Conservation (phyloP, 2,329 filamentous ascomycete species). For the Fusarium pininemorale region DNA sequence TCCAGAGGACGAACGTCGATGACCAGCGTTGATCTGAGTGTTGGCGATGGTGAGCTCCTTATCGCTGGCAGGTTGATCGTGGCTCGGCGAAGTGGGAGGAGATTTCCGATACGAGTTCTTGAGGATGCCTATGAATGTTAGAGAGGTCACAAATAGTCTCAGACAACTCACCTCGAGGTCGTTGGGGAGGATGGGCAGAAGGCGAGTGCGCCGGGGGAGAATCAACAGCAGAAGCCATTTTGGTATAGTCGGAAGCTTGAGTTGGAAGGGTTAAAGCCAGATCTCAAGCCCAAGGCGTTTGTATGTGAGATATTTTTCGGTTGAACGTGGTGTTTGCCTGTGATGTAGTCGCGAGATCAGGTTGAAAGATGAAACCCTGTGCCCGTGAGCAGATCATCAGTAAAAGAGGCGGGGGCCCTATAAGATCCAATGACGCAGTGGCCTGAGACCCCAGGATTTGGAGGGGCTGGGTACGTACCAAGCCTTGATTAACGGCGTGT, state of each 20-base stretch:
- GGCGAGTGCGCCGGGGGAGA: slow-evolving; percentile 54
- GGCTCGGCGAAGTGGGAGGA: slow-evolving; percentile 60
- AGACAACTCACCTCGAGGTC: slow-evolving; percentile 55
- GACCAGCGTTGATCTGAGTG: slow-evolving; percentile 92
- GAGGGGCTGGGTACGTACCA: slow-evolving; percentile 32
- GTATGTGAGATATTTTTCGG: neutral
- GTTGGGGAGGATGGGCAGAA: slow-evolving; percentile 51
- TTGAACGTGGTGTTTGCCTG: slow-evolving; percentile 22
- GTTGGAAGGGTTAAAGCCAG: slow-evolving; percentile 26
- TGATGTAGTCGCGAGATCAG: slow-evolving; percentile 36
- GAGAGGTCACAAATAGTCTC: neutral
- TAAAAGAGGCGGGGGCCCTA: slow-evolving; percentile 23
- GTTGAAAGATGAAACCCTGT: slow-evolving; percentile 28
- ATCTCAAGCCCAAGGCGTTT: slow-evolving; percentile 9
- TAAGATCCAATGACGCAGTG: slow-evolving; percentile 39
- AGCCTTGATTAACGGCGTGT: neutral
- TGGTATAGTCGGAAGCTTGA: slow-evolving; percentile 34
- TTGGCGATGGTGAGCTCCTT: slow-evolving; percentile 95
- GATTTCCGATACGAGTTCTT: slow-evolving; percentile 83
- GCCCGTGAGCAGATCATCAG: slow-evolving; percentile 37
- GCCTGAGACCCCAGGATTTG: slow-evolving; percentile 30
- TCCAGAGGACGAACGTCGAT: slow-evolving; percentile 80
- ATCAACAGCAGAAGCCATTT: slow-evolving; percentile 54
- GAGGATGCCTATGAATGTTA: slow-evolving; percentile 75
- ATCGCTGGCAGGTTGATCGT: slow-evolving; percentile 62